Conservation (phyloP, 306 rosid species). For the Begonia peltatifolia region DNA sequence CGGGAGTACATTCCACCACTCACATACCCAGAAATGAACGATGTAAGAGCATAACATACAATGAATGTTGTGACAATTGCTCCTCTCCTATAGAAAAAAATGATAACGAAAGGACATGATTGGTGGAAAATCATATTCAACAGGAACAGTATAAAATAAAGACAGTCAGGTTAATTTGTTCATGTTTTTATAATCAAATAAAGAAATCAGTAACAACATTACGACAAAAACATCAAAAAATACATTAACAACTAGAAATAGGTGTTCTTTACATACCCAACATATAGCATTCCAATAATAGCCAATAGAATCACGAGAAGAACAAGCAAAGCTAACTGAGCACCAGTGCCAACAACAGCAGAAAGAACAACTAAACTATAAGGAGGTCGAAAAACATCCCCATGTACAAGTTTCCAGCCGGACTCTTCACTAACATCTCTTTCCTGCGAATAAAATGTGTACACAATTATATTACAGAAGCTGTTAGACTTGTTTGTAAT, state of each 20-base stretch:
- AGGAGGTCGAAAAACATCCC: conserved; percentile 96
- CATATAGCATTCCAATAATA: conserved; percentile 95
- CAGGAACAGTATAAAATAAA: no score
- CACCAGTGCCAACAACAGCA: conserved; percentile 98
- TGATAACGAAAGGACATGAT: conserved; percentile 10
- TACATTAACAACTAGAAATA: no score
- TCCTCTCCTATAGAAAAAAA: conserved; percentile 59
- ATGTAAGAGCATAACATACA: conserved; percentile 96
- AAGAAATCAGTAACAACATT: no score
- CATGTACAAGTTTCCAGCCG: conserved; percentile 99
- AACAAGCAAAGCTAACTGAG: conserved; percentile 90
- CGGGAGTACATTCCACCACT: conserved; percentile 99
- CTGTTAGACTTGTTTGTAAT: background rate
- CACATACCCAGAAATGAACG: conserved; percentile 96
- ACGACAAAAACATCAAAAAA: no score
- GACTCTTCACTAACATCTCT: conserved; percentile 99
- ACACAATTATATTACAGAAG: background rate
- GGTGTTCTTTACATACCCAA: conserved; percentile 37
- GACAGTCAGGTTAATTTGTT: no score
- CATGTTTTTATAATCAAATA: no score
- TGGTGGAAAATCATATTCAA: background rate
- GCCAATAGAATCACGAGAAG: conserved; percentile 97
- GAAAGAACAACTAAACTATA: conserved; percentile 71
- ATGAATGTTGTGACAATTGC: conserved; percentile 98
- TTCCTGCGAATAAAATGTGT: conserved; percentile 29